Base-by-base conservation (phyloP, 169 alveolate genomes). In the Cryptosporidium tyzzeri region DNA sequence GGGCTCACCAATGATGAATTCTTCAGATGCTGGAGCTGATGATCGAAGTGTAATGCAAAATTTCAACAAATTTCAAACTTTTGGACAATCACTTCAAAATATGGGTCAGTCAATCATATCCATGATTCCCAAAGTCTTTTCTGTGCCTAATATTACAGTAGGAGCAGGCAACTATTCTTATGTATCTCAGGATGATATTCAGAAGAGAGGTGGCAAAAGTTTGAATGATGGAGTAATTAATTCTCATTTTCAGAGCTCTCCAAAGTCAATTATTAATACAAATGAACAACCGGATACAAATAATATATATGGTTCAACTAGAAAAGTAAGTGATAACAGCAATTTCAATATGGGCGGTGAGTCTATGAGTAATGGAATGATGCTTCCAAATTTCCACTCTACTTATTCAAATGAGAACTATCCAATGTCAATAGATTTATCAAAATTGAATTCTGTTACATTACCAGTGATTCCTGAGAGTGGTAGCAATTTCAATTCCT, bases 371-470 rank as follows among this genome's bases (percentile, higher is more conserved):
- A 65, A 65, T 65, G 71, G 71, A 23, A 44, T 65, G 59, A 29
- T 14, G n/a, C 62, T 80, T 59, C 89, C 89, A 39, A 80, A 80
- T 41, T 62, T 80, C 35, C 89, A 80, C 29, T 80, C 89, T 61
- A 80, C 89, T 18, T 80, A 80, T 80, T 80, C 89, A 12, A 80
- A 80, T 41, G 89, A 80, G n/a, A 59, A 80, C 35, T 80, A 80
- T 62, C 89, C 89, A 37, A 80, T 80, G 89, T 80, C 89, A 14
- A 80, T 80, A 5, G 75, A 80, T 50, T 31, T 80, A 29, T 37
- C 75, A 0, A 80, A 33, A 80, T 21, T 55, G 35, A 53, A 39
- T 55, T 8, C 37, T 16, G 23, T 44, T 37, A 12, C 55, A 35
- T 73, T 73, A 39, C 86, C 86, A 55, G 53, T n/a, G n/a, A 59